A percentile compares a stretch with the other conserved stretches of the same genome.
Conservation (phyloP, 179 eudicot genomes). For the Beta macrorhiza region DNA sequence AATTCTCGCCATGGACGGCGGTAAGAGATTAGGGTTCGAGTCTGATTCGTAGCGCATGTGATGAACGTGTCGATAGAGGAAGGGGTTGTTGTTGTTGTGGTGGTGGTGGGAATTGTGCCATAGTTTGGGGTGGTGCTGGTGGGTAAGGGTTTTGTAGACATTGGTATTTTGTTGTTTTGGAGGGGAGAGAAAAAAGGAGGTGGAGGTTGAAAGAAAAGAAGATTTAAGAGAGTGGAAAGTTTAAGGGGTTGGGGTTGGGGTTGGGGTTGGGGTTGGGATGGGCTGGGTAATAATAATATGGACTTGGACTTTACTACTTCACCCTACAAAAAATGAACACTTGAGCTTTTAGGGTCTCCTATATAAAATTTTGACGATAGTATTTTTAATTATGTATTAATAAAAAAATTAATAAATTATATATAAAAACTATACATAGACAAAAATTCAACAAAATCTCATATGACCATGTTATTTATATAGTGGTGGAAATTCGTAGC, state of each 20-base stretch:
- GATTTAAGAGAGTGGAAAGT: background rate
- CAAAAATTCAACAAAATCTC: no score
- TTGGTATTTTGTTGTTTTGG: background rate
- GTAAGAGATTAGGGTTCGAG: constrained; percentile 38
- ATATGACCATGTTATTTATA: no score
- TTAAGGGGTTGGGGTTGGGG: background rate
- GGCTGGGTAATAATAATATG: no score
- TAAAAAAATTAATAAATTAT: no score
- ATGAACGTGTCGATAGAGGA: constrained; percentile 32
- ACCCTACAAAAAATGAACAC: no score
- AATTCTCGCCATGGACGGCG: constrained; percentile 68
- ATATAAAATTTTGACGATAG: no score
- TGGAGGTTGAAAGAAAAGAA: background rate
- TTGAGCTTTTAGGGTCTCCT: no score
- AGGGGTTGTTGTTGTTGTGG: constrained; percentile 20
- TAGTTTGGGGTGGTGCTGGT: constrained; percentile 28
- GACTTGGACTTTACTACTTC: no score
- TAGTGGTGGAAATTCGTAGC: no score
- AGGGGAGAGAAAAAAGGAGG: background rate
- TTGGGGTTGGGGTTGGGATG: no score
- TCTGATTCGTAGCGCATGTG: constrained; percentile 37
- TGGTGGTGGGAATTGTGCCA: constrained; percentile 33
- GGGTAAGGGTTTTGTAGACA: constrained; percentile 7
- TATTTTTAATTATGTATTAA: no score
- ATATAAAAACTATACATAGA: no score